Conservation (phyloP, 768 basidiomycete genomes). For the Cytidiella melzeri region DNA sequence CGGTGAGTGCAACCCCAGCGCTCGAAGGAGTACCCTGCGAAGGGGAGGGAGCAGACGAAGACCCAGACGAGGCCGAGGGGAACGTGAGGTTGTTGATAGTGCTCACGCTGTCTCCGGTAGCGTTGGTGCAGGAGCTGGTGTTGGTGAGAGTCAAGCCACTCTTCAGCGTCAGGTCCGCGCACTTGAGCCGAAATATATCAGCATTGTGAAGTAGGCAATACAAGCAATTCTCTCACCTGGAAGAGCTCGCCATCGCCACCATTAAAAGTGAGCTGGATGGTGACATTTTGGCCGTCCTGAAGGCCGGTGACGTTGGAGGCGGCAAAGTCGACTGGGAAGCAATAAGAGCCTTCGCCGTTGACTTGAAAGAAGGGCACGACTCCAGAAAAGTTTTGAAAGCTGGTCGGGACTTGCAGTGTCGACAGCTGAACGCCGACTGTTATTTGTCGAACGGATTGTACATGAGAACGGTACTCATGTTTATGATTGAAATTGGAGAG, state of each 20-base stretch:
- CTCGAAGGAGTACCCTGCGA: constrained; percentile 6
- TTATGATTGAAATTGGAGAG: too few relatives aligned
- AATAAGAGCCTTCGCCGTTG: constrained; percentile 54
- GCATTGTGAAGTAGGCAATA: background rate
- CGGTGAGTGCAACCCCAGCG: constrained; percentile 9
- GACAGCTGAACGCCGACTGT: constrained; percentile 52
- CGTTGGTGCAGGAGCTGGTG: constrained; percentile 32
- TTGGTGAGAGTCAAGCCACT: constrained; percentile 43
- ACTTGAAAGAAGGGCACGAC: constrained; percentile 45
- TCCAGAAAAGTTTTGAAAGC: constrained; percentile 56
- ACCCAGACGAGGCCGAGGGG: background rate
- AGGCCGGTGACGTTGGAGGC: constrained; percentile 43
- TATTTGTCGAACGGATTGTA: too few relatives aligned
- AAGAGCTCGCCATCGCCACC: constrained; percentile 71
- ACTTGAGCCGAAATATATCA: constrained; percentile 35
- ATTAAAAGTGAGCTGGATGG: constrained; percentile 59
- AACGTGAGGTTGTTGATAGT: constrained; percentile 5
- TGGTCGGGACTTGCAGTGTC: constrained; percentile 50
- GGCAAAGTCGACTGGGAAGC: constrained; percentile 61
- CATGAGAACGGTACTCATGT: too few relatives aligned
- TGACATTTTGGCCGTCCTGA: constrained; percentile 63
- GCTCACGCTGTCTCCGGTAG: constrained; percentile 16
- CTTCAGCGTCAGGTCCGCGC: constrained; percentile 72
- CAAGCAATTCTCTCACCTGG: constrained; percentile 40
- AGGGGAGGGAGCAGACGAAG: constrained; percentile 8